Evolutionary conservation across 768 basidiomycete species (phyloP).

Genomic region (Boletus rufocinnamomeus): DNA sequence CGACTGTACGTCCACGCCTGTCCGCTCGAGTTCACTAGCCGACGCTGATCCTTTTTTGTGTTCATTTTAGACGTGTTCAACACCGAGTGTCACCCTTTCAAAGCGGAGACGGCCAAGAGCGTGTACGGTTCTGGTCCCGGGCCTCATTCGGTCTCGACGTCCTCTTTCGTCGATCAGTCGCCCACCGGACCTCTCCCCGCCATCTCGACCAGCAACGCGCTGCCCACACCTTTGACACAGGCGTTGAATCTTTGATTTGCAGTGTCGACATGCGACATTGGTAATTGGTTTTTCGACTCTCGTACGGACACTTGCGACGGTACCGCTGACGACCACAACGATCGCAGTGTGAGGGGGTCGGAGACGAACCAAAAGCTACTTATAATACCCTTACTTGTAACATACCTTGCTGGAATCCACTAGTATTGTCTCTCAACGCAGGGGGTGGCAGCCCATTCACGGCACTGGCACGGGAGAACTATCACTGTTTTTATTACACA

Average conservation of each 20-base stretch:
- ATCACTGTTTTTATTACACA: slow-evolving; percentile 7
- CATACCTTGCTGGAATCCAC: not conserved
- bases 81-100: slow-evolving; percentile 72
- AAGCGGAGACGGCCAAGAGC: slow-evolving; percentile 48
- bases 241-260: not conserved
- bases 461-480: not conserved
- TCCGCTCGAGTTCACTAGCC: not conserved
- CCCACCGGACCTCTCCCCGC: slow-evolving; percentile 4
- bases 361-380: too few relatives aligned
- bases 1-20: slow-evolving; percentile 43
- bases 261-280: not conserved
- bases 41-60: slow-evolving; percentile 1
- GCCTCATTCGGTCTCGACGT: not conserved
- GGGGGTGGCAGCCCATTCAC: not conserved
- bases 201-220: not conserved
- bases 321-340: not conserved
- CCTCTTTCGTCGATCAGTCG: not conserved
- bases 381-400: not conserved
- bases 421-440: not conserved
- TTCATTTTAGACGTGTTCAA: slow-evolving; percentile 56
- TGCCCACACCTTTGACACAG: too few relatives aligned
- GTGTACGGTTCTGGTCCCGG: slow-evolving; percentile 36
- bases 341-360: not conserved
- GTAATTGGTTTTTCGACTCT: not conserved
- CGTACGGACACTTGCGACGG: too few relatives aligned